Percentiles rank a stretch among this genome's conserved stretches.
phyloP scores from a whole-genome alignment of 345 rosid species.

The Anacardium occidentale region DNA sequence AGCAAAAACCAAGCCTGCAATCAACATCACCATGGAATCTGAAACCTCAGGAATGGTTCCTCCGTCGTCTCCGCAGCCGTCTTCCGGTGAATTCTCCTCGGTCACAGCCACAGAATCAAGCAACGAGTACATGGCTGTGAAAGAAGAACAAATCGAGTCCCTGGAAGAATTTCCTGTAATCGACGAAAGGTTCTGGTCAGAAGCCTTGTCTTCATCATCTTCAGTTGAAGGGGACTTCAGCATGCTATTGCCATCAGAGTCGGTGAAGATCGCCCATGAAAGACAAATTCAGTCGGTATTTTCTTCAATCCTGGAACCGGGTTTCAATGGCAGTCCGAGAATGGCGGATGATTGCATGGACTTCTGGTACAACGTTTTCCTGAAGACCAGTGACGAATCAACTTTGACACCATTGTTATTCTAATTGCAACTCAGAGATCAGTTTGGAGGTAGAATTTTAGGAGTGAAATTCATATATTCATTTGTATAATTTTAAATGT shows the following conservation, averaged over 20 bases:
- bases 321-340: constrained; percentile 5
- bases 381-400: constrained; percentile 40
- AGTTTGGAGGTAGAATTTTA: too few relatives aligned
- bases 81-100: constrained; percentile 52
- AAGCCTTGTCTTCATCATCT: constrained; percentile 30
- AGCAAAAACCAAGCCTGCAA: neutral
- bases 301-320: constrained; percentile 13
- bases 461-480: too few relatives aligned
- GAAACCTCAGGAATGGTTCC: constrained; percentile 18
- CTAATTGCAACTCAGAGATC: neutral
- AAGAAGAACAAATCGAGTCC: constrained; percentile 22
- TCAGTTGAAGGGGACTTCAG: constrained; percentile 19
- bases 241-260: too few relatives aligned
- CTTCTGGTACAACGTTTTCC: constrained; percentile 66
- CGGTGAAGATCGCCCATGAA: too few relatives aligned
- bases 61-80: constrained; percentile 42
- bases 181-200: constrained; percentile 71
- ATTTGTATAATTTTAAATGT: too few relatives aligned
- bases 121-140: constrained; percentile 11
- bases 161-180: constrained; percentile 46
- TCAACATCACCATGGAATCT: constrained; percentile 18
- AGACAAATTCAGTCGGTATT: constrained; percentile 20
- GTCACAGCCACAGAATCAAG: constrained; percentile 25
- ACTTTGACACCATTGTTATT: constrained; percentile 21
- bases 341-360: constrained; percentile 40